Base-by-base conservation (phyloP, 1,284 basidiomycete species). In the Apiotrichum montevideense region DNA sequence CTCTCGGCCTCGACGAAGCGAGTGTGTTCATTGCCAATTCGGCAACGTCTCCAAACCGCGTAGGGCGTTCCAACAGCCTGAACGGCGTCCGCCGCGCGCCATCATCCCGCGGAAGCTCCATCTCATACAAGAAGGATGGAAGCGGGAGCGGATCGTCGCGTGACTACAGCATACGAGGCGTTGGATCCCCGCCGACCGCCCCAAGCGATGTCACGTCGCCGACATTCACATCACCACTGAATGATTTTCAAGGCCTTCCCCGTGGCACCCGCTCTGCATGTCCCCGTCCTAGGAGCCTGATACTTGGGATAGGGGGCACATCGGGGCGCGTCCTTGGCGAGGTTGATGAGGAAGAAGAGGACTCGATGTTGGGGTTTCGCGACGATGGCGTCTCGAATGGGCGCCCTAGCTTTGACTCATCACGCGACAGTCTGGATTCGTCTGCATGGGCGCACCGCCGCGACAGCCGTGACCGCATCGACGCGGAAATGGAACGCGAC, bases 401-500 rank as follows among this genome's bases (percentile, higher is more conserved):
- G 8, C 44, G 60, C 29, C 29, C 57, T 21, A 62, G 57, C 33
- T 51, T 51, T 15, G 65, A 67, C 40, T 39, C 54, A 35, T 61
- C 58, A n/a, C 63, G 61, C 53, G 58, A 62, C 53, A 53, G 60
- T 46, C 42, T 56, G 21, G 61, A 62, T 41, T 51, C 54, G n/a
- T 35, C 47, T 10, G 8, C 15, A 14, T 55, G 46, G 48, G 32
- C 39, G 29, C 42, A 40, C 29, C 49, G 32, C n/a, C 52, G 59
- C 29, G 52, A 59, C 57, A 62, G 59, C 51, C 57, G 57, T 21
- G 59, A 61, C 39, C 56, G 58, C 34, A 54, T 73, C n/a, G 73
- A 75, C 43, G 47, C 69, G 54, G 71, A 72, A 58, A 59, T 73
- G 64, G 71, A 75, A 62, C 54, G 70, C 15, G 70, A 75, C 45